A percentile compares a stretch with the other conserved stretches of the same genome.
phyloP scores from a whole-genome alignment of 2,329 filamentous ascomycete species.

The Hawksworthiomyces lignivorus region DNA sequence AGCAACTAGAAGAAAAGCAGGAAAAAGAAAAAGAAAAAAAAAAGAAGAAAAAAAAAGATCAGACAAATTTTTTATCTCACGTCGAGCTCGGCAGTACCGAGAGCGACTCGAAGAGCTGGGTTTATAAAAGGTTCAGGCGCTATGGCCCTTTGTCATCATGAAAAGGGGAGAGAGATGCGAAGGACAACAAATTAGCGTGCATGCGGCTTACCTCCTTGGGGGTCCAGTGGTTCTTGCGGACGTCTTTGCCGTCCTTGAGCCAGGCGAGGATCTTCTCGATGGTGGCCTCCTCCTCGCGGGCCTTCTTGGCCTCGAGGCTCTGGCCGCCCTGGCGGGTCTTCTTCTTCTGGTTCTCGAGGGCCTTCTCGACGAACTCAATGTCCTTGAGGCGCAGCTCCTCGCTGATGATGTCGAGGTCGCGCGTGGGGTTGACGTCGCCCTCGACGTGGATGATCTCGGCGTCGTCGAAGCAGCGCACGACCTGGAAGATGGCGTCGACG shows the following conservation, averaged over 20 bases:
- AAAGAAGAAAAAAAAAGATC: constrained; percentile 32
- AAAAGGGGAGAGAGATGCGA: constrained; percentile 27
- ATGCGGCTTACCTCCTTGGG: constrained; percentile 80
- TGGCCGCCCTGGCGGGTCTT: constrained; percentile 92
- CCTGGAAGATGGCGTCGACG: constrained; percentile 96
- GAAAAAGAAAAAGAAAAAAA: neutral
- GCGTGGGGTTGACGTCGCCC: constrained; percentile 90
- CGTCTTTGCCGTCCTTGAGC: constrained; percentile 83
- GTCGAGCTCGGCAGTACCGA: constrained; percentile 56
- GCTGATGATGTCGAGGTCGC: constrained; percentile 93
- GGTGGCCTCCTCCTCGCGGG: constrained; percentile 86
- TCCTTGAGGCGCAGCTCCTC: constrained; percentile 97
- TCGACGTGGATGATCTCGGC: constrained; percentile 99
- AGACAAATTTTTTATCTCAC: constrained; percentile 80
- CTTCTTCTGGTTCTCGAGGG: constrained; percentile 84
- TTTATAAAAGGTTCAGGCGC: constrained; percentile 77
- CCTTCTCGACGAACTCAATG: constrained; percentile 97
- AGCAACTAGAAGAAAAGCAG: neutral
- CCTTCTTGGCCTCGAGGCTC: constrained; percentile 94
- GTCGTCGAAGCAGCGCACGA: constrained; percentile 95
- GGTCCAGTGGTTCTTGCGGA: constrained; percentile 81
- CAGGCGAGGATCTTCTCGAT: constrained; percentile 82
- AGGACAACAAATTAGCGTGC: constrained; percentile 4
- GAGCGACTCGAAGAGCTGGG: constrained; percentile 99
- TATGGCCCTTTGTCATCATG: constrained; percentile 98